phyloP scores from a whole-genome alignment of 768 basidiomycete species.

The Kwoniella heveanensis region DNA sequence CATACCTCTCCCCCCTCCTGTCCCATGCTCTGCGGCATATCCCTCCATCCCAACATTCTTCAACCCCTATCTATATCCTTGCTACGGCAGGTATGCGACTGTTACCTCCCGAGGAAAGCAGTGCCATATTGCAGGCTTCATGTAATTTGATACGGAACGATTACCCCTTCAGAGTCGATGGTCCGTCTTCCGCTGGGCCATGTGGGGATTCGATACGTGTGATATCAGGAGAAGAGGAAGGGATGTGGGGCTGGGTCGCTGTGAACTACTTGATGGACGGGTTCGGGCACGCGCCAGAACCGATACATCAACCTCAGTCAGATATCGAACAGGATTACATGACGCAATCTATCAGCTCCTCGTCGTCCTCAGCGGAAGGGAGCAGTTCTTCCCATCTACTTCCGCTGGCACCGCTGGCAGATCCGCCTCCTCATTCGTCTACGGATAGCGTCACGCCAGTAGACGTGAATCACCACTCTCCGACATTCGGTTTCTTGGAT shows the following conservation, averaged over 20 bases:
- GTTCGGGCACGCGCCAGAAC: slow-evolving; percentile 61
- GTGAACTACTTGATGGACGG: slow-evolving; percentile 99
- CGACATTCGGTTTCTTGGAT: slow-evolving; percentile 95
- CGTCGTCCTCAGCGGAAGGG: slow-evolving; percentile 6
- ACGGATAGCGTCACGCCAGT: slow-evolving; percentile 49
- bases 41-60: slow-evolving; percentile 78
- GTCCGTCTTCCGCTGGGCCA: slow-evolving; percentile 68
- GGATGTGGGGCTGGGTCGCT: slow-evolving; percentile 97
- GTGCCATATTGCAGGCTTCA: slow-evolving; percentile 70
- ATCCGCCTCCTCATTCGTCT: slow-evolving; percentile 39
- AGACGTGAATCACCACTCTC: slow-evolving; percentile 61
- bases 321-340: not conserved
- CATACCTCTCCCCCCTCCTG: slow-evolving; percentile 79
- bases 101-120: slow-evolving; percentile 68
- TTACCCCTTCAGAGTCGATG: slow-evolving; percentile 77
- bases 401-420: slow-evolving; percentile 42
- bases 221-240: slow-evolving; percentile 97
- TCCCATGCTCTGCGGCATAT: slow-evolving; percentile 78
- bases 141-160: slow-evolving; percentile 74
- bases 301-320: not conserved
- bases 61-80: slow-evolving; percentile 88
- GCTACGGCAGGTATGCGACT: slow-evolving; percentile 98
- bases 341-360: slow-evolving; percentile 13
- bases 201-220: slow-evolving; percentile 92
- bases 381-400: slow-evolving; percentile 22